Conservation (phyloP, 352 stramenopile genomes). For the Phytophthora litchii region DNA sequence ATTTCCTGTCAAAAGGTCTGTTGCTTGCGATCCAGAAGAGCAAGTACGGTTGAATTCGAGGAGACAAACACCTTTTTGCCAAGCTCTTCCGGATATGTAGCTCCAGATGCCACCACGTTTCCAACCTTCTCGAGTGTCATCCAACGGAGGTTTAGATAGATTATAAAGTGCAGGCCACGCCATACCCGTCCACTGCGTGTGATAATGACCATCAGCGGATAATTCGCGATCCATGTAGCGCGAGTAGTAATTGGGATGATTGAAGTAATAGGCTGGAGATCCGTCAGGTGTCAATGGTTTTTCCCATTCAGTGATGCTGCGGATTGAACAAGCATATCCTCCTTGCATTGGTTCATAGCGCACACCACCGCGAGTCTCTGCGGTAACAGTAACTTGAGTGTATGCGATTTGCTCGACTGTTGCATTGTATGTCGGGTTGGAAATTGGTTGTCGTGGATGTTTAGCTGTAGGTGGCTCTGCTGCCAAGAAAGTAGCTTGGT, state of each 20-base stretch:
- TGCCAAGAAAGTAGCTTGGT: slow-evolving; percentile 81
- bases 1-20: slow-evolving; percentile 45
- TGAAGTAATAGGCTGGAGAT: slow-evolving; percentile 79
- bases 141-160: slow-evolving; percentile 76
- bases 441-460: slow-evolving; percentile 54
- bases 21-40: slow-evolving; percentile 25
- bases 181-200: slow-evolving; percentile 92
- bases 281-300: slow-evolving; percentile 69
- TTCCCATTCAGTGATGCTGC: slow-evolving; percentile 95
- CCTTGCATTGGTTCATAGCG: slow-evolving; percentile 86
- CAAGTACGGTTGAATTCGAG: slow-evolving; percentile 92
- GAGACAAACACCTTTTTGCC: slow-evolving; percentile 95
- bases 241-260: slow-evolving; percentile 97
- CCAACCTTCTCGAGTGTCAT: slow-evolving; percentile 94
- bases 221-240: slow-evolving; percentile 93
- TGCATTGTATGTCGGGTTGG: slow-evolving; percentile 66
- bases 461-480: slow-evolving; percentile 56
- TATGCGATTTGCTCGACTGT: slow-evolving; percentile 67
- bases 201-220: slow-evolving; percentile 79
- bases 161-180: slow-evolving; percentile 91
- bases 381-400: slow-evolving; percentile 43
- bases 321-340: slow-evolving; percentile 94
- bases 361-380: slow-evolving; percentile 42
- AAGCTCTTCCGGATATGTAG: slow-evolving; percentile 59
- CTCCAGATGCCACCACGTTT: slow-evolving; percentile 84